Evolutionary conservation across 2,329 filamentous ascomycete genomes (phyloP), one percentile per base, ranked within the genome.

Genomic region (Nemania sp.): DNA sequence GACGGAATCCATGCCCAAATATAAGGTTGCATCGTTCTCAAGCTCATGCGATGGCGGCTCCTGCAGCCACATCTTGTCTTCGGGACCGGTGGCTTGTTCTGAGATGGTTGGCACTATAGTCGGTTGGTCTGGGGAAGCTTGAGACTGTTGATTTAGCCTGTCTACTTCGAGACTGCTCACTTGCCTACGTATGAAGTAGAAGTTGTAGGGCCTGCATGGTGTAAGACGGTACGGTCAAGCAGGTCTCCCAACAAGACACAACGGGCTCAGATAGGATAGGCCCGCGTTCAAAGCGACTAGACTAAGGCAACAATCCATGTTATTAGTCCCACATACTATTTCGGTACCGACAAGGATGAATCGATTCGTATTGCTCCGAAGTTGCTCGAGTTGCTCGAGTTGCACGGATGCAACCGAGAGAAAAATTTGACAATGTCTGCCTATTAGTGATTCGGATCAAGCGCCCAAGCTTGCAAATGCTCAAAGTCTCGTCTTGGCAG

Each of bases 31-130:
- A 65, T 65, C 61, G 60, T 57, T 60, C 58, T 59, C 35, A 48
- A 55, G 56, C 60, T 56, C 3, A 63, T 65, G 63, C 63, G 58
- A 61, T 55, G 51, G 43, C 64, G 64, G 64, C 61, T 66, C 62
- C 64, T 66, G 64, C 64, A 66, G 64, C 64, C 64, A 66, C 64
- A 66, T 64, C 57, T 63, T 49, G 61, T 49, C 55, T 52, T 61
- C 51, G 60, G 64, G 57, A 48, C 55, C 51, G 55, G 61, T 65
- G 63, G 63, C 61, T 65, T 57, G 61, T 53, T 46, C 35, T 62
- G 40, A 65, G 63, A 64, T 65, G 57, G 49, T 39, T 45, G 63
- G 61, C 59, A 29, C 61, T 63, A 59, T 50, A 39, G 32, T 54
- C 13, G 54, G 45, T 35, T 29, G 48, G 57, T 18, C 58, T 54